Evolutionary conservation across 176 grass and related monocot genomes (phyloP), one percentile per base, ranked within the genome.

Genomic region (Juncus effusus): DNA sequence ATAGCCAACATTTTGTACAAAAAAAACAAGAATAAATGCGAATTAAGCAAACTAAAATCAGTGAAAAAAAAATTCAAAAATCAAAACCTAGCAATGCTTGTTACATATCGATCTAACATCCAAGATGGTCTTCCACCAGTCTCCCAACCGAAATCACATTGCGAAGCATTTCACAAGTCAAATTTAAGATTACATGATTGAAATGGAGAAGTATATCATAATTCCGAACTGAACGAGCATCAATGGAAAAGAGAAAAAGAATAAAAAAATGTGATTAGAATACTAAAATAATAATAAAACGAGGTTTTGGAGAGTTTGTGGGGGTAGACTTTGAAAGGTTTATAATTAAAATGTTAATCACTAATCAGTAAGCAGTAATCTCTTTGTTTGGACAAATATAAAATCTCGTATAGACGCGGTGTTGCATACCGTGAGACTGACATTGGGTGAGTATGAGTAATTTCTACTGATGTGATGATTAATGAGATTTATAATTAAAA

Each of bases 201-300:
- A 19, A 53, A 44, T 40, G 13, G 36, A 19, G 54, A 50, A 57
- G 39, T 37, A 15, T 6, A 57, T 70, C 3, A 70, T 4, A 57
- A 41, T 50, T 10, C 4, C 19, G 19, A 28, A 28, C 19, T 28
- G 19, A 1, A 28, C 1, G 19, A 28, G 1, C 19, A 28, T 28
- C 19, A 28, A 28, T 28, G 19, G 19, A 47, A 47, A 15, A 13
- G 9, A 67, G 16, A 50, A 49, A 10, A 56, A 7, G n/a, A 55
- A 7, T 44, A n/a, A n/a, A 63, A 63, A 53, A 35, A 63, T 15
- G 0, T 15, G 40, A 63, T 51, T 1, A 42, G 19, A 28, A 0
- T 28, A 38, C 1, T 10, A 50, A 16, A 13, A 60, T 11, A 14
- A 13, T 61, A 9, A 10, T 28, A 82, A 86, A 42, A 75, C 56